These are phyloP conservation scores for Sporobolomyces roseus DNA, from an alignment of 768 basidiomycete genomes.

Conservation along the genomic window DNA sequence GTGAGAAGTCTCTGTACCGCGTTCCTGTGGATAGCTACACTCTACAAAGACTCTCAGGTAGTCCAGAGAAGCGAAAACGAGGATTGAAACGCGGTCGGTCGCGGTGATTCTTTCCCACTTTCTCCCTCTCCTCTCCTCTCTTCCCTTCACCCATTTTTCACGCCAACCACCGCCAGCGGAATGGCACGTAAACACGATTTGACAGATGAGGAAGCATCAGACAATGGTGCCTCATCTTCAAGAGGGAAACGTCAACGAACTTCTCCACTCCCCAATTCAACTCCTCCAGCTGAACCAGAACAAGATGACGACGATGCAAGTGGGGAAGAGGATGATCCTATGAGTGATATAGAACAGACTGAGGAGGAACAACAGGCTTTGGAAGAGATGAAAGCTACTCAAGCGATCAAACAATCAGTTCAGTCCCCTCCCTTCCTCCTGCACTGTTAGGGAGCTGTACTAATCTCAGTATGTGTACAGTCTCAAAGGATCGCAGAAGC, in stretches of 20 bases:
- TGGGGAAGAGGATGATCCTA: conserved; percentile 8
- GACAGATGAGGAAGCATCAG: conserved; percentile 17
- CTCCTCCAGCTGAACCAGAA: conserved; percentile 19
- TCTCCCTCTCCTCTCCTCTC: background rate
- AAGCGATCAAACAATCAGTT: background rate
- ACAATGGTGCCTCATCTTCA: background rate
- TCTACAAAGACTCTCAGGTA: too few species aligned
- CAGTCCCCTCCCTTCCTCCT: background rate
- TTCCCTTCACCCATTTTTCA: background rate
- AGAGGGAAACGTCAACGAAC: background rate
- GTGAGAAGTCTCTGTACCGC: too few species aligned
- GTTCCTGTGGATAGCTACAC: too few species aligned
- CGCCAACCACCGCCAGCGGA: background rate
- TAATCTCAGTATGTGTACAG: background rate
- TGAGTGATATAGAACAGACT: conserved; percentile 10
- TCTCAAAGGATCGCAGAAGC: conserved; percentile 71
- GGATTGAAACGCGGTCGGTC: too few species aligned
- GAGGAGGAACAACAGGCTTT: conserved; percentile 37
- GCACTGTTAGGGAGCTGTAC: too few species aligned
- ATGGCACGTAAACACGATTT: conserved; percentile 46
- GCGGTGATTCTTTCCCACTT: too few species aligned
- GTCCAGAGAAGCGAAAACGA: too few species aligned
- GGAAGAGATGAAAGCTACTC: conserved; percentile 47
- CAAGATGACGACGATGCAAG: conserved; percentile 37
- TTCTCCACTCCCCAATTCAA: conserved; percentile 18